phyloP scores from a whole-genome alignment of 768 basidiomycete genomes.

The Boletus sensibilis region DNA sequence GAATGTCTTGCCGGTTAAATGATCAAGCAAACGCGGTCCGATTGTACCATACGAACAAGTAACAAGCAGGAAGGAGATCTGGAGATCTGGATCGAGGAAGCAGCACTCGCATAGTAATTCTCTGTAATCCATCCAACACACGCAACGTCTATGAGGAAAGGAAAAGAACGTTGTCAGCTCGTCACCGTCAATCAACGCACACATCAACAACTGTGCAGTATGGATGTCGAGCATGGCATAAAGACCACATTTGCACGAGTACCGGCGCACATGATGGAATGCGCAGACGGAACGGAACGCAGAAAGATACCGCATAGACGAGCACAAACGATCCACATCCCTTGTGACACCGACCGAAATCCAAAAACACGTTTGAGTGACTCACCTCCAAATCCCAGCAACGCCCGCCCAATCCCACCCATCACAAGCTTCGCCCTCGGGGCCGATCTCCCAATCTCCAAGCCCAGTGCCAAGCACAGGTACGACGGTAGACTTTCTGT shows the following conservation, averaged over 20 bases:
- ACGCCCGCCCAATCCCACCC: constrained; percentile 66
- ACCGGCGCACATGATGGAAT: neutral
- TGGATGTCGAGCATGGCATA: neutral
- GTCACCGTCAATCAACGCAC: neutral
- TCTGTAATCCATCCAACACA: constrained; percentile 60
- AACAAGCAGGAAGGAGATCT: neutral
- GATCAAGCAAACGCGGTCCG: neutral
- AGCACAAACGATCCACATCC: neutral
- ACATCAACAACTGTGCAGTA: neutral
- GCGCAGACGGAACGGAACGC: neutral
- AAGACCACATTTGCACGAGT: neutral
- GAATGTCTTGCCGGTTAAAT: neutral
- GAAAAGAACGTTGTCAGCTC: constrained; percentile 4
- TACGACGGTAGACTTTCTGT: neutral
- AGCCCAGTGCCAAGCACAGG: neutral
- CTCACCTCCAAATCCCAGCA: constrained; percentile 53
- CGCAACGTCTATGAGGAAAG: constrained; percentile 41
- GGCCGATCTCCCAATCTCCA: constrained; percentile 24
- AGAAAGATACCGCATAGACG: no score
- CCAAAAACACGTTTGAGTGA: neutral
- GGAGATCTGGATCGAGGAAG: neutral
- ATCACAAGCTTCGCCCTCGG: constrained; percentile 26
- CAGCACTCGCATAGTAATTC: constrained; percentile 48
- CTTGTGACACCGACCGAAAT: neutral
- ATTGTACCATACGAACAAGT: neutral